phyloP scores from a whole-genome alignment of 2,329 filamentous ascomycete species.

The Cladosporium sp. region DNA sequence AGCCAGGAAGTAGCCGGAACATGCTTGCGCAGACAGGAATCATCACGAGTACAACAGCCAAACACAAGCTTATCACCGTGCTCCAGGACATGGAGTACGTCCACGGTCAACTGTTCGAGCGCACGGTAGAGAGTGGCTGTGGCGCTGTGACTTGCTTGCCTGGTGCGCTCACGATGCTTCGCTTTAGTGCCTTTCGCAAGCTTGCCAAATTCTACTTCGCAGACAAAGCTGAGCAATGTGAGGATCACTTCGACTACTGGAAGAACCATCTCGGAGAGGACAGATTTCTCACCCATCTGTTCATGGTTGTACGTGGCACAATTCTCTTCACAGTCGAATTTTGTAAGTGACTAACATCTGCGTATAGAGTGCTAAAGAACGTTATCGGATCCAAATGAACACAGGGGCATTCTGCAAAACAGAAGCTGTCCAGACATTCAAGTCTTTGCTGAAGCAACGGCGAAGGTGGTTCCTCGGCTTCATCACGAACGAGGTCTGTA shows the following conservation, averaged over 20 bases:
- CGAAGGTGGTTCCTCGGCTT: conserved; percentile 90
- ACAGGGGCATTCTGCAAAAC: conserved; percentile 98
- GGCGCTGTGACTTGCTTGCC: conserved; percentile 93
- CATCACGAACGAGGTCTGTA: conserved; percentile 96
- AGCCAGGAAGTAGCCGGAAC: conserved; percentile 84
- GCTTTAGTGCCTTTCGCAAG: conserved; percentile 91
- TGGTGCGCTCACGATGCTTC: conserved; percentile 90
- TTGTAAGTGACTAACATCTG: background rate
- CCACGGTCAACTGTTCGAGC: conserved; percentile 93
- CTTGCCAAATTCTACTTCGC: conserved; percentile 99
- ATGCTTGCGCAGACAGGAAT: conserved; percentile 98
- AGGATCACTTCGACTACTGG: conserved; percentile 94
- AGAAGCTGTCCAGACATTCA: conserved; percentile 87
- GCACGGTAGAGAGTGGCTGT: conserved; percentile 91
- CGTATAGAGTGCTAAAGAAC: conserved; percentile 66
- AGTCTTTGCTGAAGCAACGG: conserved; percentile 86
- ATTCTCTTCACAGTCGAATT: too few relatives aligned
- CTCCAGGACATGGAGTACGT: conserved; percentile 98
- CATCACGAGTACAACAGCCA: conserved; percentile 90
- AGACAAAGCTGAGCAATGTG: conserved; percentile 92
- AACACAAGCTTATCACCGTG: conserved; percentile 84
- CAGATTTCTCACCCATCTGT: conserved; percentile 93
- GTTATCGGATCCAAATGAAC: conserved; percentile 97
- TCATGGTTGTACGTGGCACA: conserved; percentile 76
- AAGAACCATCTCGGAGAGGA: conserved; percentile 96